Evolutionary conservation across 192 early-diverging fungal species (phyloP), one percentile per base, ranked within the genome.

Genomic region (Bifiguratus adelaidae): DNA sequence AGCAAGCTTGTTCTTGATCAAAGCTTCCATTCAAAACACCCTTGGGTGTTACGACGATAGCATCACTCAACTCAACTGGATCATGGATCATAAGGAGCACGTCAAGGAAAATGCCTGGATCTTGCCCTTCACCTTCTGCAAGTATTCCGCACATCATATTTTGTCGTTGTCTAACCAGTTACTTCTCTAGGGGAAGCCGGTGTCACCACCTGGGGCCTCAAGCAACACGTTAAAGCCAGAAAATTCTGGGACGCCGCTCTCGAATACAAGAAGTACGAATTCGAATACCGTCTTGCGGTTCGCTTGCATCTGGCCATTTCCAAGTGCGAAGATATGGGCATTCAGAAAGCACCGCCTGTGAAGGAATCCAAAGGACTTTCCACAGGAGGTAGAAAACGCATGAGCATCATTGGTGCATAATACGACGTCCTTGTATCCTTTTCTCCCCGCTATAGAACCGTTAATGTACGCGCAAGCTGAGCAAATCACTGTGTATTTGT

Each of bases 81-180:
- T 76, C 21, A 30, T 72, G 28, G 73, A 72, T 20, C 61, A 65
- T 11, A 32, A 50, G 4, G 47, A 57, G n/a, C 58, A 58, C n/a
- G 56, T 70, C 35, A 20, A 33, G 7, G 47, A 56, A 1, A 69
- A 76, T 23, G 65, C 65, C 12, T 76, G 70, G 70, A 49, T 69
- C 2, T 49, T 72, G 2, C 73, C 73, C 2, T 76, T 72, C 41
- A 65, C 73, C 0, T 65, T 55, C 24, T 76, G 73, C 68, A 48
- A 50, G 52, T 53, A 53, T 26, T 1, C 9, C 30, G 5, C 9
- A 28, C 15, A 41, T 30, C 1, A 24, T 11, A 34, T 36, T 23
- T n/a, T 8, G 19, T 44, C 19, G 12, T 22, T n/a, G n/a, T n/a
- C n/a, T n/a, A n/a, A n/a, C n/a, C n/a, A n/a, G n/a, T n/a, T n/a